Conservation (phyloP, 2,329 filamentous ascomycete genomes). For the Blumeria hordei region DNA sequence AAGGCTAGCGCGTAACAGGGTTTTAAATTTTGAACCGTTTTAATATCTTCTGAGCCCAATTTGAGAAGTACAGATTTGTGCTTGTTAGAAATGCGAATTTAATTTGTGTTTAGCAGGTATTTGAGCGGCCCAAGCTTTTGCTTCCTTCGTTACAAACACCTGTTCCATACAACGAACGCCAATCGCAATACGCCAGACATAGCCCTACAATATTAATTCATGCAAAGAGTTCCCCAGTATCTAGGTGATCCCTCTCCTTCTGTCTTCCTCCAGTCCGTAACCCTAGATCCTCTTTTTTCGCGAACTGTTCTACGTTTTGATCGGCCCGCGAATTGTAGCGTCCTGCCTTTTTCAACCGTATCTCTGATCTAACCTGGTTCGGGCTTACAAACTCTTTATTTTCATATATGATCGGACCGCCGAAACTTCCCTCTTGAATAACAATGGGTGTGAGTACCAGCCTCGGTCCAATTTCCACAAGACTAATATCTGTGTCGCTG, state of each 20-base stretch:
- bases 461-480: constrained; percentile 83
- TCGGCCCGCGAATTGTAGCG: constrained; percentile 59
- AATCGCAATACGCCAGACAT: too few relatives aligned
- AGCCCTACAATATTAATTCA: constrained; percentile 16
- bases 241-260: constrained; percentile 43
- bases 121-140: too few relatives aligned
- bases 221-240: constrained; percentile 53
- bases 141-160: too few relatives aligned
- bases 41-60: too few relatives aligned
- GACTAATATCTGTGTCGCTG: constrained; percentile 50
- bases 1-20: too few relatives aligned
- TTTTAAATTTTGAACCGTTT: too few relatives aligned
- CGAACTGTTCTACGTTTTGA: constrained; percentile 43
- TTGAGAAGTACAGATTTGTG: too few relatives aligned
- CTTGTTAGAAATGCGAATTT: too few relatives aligned
- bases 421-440: constrained; percentile 85
- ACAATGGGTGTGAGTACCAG: constrained; percentile 88
- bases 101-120: too few relatives aligned
- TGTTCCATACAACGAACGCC: too few relatives aligned
- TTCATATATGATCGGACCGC: constrained; percentile 90
- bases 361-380: constrained; percentile 73
- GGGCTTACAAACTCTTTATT: constrained; percentile 94
- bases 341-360: constrained; percentile 50
- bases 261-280: constrained; percentile 42
- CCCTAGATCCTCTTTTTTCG: constrained; percentile 55